These are phyloP conservation scores for Cladobotryum mycophilum DNA, from an alignment of 2,329 filamentous ascomycete genomes.

Conservation along the genomic window DNA sequence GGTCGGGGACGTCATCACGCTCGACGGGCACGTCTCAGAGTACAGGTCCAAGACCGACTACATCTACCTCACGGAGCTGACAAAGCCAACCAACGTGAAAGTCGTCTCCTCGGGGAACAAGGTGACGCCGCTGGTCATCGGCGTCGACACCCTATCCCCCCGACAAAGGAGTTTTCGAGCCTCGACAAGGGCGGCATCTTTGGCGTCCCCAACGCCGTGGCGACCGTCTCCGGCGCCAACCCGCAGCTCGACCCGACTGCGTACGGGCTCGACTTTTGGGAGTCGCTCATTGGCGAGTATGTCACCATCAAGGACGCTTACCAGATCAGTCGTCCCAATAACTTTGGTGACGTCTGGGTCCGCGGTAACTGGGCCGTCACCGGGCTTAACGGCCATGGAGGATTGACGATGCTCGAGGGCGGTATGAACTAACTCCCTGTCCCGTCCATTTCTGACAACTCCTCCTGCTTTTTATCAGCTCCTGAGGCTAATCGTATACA, in stretches of 20 bases:
- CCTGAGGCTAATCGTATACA: constrained; percentile 17
- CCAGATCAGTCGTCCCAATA: constrained; percentile 55
- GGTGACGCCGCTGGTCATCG: constrained; percentile 55
- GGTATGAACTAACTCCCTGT: constrained; percentile 28
- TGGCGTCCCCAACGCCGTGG: constrained; percentile 55
- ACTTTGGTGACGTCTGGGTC: constrained; percentile 64
- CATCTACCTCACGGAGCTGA: constrained; percentile 59
- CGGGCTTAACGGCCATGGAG: constrained; percentile 56
- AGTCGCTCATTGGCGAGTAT: constrained; percentile 60
- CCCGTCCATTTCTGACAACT: neutral
- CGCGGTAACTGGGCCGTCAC: constrained; percentile 58
- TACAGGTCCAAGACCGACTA: constrained; percentile 49
- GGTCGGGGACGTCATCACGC: constrained; percentile 56
- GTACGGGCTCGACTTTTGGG: constrained; percentile 70
- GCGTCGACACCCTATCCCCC: constrained; percentile 51
- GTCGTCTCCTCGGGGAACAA: constrained; percentile 47
- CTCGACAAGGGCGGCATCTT: constrained; percentile 63
- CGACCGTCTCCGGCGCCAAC: constrained; percentile 52
- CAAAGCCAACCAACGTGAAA: constrained; percentile 45
- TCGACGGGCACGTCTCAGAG: constrained; percentile 56
- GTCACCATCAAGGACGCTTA: constrained; percentile 55
- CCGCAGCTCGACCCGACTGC: constrained; percentile 52
- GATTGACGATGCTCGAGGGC: constrained; percentile 54
- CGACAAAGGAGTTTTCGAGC: constrained; percentile 53
- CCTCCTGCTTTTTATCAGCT: neutral